These are phyloP conservation scores for Backusella morwellensis DNA, from an alignment of 192 early-diverging fungal genomes.

Conservation along the genomic window DNA sequence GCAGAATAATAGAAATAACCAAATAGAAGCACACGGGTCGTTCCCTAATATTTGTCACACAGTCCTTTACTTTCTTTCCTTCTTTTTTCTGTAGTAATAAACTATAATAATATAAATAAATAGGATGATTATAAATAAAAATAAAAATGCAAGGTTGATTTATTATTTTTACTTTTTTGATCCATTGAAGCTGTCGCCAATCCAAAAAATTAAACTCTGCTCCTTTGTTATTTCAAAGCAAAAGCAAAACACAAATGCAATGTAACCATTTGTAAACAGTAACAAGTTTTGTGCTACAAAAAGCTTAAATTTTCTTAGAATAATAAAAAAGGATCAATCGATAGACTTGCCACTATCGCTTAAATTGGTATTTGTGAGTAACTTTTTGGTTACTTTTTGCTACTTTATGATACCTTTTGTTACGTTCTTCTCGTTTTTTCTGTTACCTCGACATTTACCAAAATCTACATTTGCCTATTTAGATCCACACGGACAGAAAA, in stretches of 20 bases:
- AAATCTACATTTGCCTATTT: not conserved
- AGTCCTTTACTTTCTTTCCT: not conserved
- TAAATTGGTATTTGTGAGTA: not conserved
- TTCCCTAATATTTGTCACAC: not conserved
- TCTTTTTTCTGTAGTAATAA: not conserved
- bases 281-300: not conserved
- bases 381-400: not conserved
- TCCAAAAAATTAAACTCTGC: not conserved
- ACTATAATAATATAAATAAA: not conserved
- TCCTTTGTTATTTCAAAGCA: not conserved
- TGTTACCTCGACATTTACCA: not conserved
- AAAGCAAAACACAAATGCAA: not conserved
- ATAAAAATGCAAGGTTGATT: not conserved
- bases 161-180: not conserved
- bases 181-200: not conserved
- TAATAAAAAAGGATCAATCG: not conserved
- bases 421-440: not conserved
- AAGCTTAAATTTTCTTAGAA: not conserved
- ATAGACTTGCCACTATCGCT: not conserved
- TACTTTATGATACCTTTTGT: not conserved
- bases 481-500: not conserved
- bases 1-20: not conserved
- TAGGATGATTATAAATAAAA: not conserved
- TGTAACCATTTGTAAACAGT: not conserved
- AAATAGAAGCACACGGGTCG: not conserved